These are phyloP conservation scores for Grosmannia clavigera DNA, from an alignment of 2,329 filamentous ascomycete species.

Conservation along the genomic window DNA sequence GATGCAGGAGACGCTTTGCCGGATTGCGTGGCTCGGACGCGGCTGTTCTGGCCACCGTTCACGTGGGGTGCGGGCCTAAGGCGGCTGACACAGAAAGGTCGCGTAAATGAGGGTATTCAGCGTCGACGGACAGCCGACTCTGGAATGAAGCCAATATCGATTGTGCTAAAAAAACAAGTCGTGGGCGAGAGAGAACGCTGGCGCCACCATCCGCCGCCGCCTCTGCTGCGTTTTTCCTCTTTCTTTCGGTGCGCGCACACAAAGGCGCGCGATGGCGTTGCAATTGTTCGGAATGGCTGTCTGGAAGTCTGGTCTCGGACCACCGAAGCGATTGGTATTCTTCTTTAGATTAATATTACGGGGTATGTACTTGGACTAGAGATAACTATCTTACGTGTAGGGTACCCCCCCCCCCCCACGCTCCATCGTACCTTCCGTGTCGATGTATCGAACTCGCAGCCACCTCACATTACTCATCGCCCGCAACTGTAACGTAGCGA, in stretches of 20 bases:
- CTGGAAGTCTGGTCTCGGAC: background rate
- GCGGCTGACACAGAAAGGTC: background rate
- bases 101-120: background rate
- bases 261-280: too few species aligned
- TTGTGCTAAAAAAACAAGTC: too few species aligned
- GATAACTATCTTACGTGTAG: background rate
- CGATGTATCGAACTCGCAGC: background rate
- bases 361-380: background rate
- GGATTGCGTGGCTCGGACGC: too few species aligned
- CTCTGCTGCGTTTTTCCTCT: too few species aligned
- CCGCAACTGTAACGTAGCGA: background rate
- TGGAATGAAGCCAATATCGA: background rate
- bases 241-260: too few species aligned
- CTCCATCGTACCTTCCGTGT: background rate
- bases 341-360: too few species aligned
- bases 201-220: too few species aligned
- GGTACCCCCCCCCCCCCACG: background rate
- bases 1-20: too few species aligned
- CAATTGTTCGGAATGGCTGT: background rate
- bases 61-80: background rate
- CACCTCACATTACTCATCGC: background rate
- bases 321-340: background rate
- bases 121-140: background rate
- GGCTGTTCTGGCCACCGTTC: too few species aligned
- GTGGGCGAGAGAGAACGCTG: too few species aligned